Evolutionary conservation across 179 eudicot species (phyloP).

Genomic region (Amaranthus tricolor): DNA sequence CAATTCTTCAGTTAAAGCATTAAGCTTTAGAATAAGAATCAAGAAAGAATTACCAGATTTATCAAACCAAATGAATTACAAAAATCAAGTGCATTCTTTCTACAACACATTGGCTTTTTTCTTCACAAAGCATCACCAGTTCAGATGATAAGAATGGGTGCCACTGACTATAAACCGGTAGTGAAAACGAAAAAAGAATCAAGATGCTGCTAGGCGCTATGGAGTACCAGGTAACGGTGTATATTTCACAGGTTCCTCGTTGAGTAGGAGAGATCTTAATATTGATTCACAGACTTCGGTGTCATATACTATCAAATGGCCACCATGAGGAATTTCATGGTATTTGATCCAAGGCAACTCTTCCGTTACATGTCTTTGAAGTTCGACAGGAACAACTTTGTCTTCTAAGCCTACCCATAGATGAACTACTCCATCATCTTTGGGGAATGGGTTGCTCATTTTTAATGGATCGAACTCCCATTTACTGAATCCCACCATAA

Average conservation of each 20-base stretch:
- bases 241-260: constrained; percentile 48
- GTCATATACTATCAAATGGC: constrained; percentile 81
- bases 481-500: constrained; percentile 61
- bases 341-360: constrained; percentile 71
- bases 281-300: constrained; percentile 67
- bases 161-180: background rate
- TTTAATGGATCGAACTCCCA: constrained; percentile 88
- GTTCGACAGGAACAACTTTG: constrained; percentile 63
- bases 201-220: constrained; percentile 18
- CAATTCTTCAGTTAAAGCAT: background rate
- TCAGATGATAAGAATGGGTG: constrained; percentile 19
- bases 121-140: constrained; percentile 36
- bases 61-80: constrained; percentile 6
- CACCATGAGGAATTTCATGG: constrained; percentile 84
- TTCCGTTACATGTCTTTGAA: constrained; percentile 56
- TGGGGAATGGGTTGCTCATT: constrained; percentile 45
- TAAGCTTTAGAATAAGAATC: constrained; percentile 3
- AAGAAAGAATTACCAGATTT: constrained; percentile 6
- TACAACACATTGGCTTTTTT: constrained; percentile 25
- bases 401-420: constrained; percentile 78
- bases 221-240: constrained; percentile 30
- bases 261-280: constrained; percentile 68
- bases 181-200: constrained; percentile 12
- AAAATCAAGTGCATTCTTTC: constrained; percentile 19
- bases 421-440: constrained; percentile 55